Base-by-base conservation (phyloP, 768 basidiomycete species). In the Russula foetens region DNA sequence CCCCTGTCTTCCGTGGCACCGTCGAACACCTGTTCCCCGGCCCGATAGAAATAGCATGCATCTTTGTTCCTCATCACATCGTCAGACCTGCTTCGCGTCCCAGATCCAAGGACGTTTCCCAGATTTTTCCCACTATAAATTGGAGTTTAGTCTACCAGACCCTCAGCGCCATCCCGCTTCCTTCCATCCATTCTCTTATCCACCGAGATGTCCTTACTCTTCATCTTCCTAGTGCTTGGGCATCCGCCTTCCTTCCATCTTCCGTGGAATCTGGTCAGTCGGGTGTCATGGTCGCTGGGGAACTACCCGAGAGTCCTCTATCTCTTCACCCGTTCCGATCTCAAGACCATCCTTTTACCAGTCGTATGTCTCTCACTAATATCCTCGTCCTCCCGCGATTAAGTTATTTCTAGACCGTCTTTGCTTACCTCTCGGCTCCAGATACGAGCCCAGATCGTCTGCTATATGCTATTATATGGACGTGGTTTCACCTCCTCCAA, bases 401-500 rank as follows among this genome's bases (percentile, higher is more conserved):
- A 28, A 56, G 9, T 12, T 15, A 3, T 44, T 19, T 21, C 4
- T 23, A 63, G 62, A 63, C 58, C 19, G 28, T 63, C 9, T 63
- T 63, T 54, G 58, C 62, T 8, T 51, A 31, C 24, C 58, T 63
- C 31, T 28, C 62, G 3, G 41, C 62, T 5, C 48, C 58, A 8
- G 21, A 31, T 12, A 45, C 53, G 4, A 49, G 33, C 6, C 23
- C 2, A 15, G 53, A 33, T 39, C 59, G 53, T 29, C 48, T 55
- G 46, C 28, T 60, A 7, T 43, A 14, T 23, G 39, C 56, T n/a
- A 23, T 61, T 4, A 21, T 67, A 26, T 71, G 70, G 70, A 63
- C 64, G 11, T 71, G 70, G 72, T 35, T 71, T 0, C 72, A 73
- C 46, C 60, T 70, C 17, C 68, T 73, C 14, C 71, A 71, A 28